Percentiles rank a stretch among this genome's conserved stretches.
Conservation (phyloP, 257 asterid species). For the Oldenlandia corymbosa region DNA sequence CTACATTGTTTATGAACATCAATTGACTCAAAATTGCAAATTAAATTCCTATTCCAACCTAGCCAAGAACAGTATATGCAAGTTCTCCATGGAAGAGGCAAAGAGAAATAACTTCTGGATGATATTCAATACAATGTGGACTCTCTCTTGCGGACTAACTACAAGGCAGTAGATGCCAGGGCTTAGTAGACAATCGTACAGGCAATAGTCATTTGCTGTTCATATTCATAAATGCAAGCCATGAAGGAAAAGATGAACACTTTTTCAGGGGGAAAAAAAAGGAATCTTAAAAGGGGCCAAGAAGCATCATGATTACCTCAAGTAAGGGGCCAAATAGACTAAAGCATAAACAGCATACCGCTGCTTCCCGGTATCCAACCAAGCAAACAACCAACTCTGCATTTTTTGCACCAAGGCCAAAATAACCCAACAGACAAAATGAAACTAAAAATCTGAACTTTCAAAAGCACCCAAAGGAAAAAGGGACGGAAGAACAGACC, state of each 20-base stretch:
- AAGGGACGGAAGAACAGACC: constrained; percentile 30
- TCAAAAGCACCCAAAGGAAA: neutral
- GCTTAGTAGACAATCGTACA: neutral
- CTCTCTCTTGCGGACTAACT: neutral
- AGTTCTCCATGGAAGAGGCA: neutral
- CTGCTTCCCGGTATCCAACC: constrained; percentile 81
- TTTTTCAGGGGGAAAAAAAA: neutral
- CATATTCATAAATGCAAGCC: neutral
- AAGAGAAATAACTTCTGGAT: neutral
- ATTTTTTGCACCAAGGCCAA: neutral
- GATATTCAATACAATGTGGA: neutral
- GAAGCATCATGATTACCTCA: constrained; percentile 54
- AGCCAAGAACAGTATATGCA: neutral
- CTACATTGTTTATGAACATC: neutral
- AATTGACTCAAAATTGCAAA: neutral
- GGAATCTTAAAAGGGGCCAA: neutral
- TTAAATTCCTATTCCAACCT: neutral
- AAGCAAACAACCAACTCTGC: constrained; percentile 97
- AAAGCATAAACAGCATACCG: constrained; percentile 87
- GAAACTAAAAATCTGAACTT: neutral
- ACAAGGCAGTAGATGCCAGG: neutral
- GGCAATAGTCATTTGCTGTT: neutral
- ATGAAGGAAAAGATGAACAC: neutral
- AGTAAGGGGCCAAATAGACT: constrained; percentile 86
- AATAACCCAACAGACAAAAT: neutral